These are phyloP conservation scores for Coemansia brasiliensis DNA, from an alignment of 192 early-diverging fungal genomes.

Conservation along the genomic window DNA sequence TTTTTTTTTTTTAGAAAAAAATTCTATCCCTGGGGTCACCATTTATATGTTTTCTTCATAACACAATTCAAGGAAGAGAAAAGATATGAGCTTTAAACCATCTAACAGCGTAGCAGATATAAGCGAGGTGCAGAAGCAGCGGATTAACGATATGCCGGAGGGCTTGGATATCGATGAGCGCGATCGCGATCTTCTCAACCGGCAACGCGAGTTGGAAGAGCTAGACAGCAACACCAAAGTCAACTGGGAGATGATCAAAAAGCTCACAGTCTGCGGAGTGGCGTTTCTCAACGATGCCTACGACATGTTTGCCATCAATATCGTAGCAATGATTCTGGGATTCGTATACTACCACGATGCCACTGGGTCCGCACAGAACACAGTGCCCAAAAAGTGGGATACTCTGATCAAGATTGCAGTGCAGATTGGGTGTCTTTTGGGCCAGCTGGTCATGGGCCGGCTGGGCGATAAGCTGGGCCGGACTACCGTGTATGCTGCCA, in stretches of 20 bases:
- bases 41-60: background rate
- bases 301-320: slow-evolving; percentile 91
- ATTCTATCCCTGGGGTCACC: too few species aligned
- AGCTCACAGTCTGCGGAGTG: slow-evolving; percentile 70
- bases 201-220: slow-evolving; percentile 46
- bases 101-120: slow-evolving; percentile 34
- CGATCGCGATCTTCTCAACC: slow-evolving; percentile 38
- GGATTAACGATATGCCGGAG: background rate
- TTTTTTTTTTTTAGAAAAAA: slow-evolving; percentile 1
- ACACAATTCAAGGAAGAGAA: background rate
- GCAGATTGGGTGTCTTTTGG: slow-evolving; percentile 86
- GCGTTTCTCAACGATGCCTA: slow-evolving; percentile 96
- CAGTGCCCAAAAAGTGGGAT: slow-evolving; percentile 70
- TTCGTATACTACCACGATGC: slow-evolving; percentile 63
- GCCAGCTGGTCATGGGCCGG: slow-evolving; percentile 86
- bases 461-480: slow-evolving; percentile 88
- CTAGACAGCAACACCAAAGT: slow-evolving; percentile 64
- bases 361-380: slow-evolving; percentile 39
- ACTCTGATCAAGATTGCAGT: slow-evolving; percentile 85
- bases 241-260: slow-evolving; percentile 73
- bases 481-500: slow-evolving; percentile 85
- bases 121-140: slow-evolving; percentile 31
- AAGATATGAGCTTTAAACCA: slow-evolving; percentile 35
- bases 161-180: slow-evolving; percentile 34
- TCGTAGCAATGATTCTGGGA: slow-evolving; percentile 85